Evolutionary conservation across 225 moss, liverwort and hornwort species (phyloP), one percentile per base, ranked within the genome.

Genomic region (Bryum argenteum): DNA sequence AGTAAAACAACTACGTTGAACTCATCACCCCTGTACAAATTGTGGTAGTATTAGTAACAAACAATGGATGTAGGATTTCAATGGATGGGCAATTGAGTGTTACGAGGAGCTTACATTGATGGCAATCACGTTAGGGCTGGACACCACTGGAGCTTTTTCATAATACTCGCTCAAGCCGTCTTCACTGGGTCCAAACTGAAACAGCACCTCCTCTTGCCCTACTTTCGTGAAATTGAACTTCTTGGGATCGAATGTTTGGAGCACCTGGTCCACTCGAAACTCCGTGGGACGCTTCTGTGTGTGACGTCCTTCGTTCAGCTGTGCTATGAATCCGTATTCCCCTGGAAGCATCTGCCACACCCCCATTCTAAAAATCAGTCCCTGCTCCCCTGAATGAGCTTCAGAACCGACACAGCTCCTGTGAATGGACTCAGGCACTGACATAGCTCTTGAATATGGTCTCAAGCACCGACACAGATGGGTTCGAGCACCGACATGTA

Each of bases 181-280:
- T 39, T 62, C 78, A 58, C 85, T 91, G 8, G 89, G 85, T 2
- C 90, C 91, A 14, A 98, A 92, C 18, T 84, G 82, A 33, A 98
- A 98, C 14, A 98, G 69, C 6, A 92, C 75, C 74, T 98, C 97
- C 54, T 89, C 82, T 51, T 86, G 83, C 19, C 79, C 81, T 5
- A 91, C 85, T 86, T 98, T 98, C 0, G 92, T 89, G 75, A 98
- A 98, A 50, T 98, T 98, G 50, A 94, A 98, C 66, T 94, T 94
- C 37, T 88, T 91, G 0, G 73, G 43, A 61, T 98, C 94, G 18
- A 86, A 98, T 1, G 90, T 70, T 75, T 98, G 92, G 1, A 98
- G 87, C 8, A 98, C 94, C 79, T 92, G 81, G 43, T 98, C 94
- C 2, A 94, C 85, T 16, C 89, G 87, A 57, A 98, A 92, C 63